A percentile compares a stretch with the other conserved stretches of the same genome.
Evolutionary conservation across 1,284 basidiomycete species (phyloP).

Genomic region (Heterobasidion occidentale): DNA sequence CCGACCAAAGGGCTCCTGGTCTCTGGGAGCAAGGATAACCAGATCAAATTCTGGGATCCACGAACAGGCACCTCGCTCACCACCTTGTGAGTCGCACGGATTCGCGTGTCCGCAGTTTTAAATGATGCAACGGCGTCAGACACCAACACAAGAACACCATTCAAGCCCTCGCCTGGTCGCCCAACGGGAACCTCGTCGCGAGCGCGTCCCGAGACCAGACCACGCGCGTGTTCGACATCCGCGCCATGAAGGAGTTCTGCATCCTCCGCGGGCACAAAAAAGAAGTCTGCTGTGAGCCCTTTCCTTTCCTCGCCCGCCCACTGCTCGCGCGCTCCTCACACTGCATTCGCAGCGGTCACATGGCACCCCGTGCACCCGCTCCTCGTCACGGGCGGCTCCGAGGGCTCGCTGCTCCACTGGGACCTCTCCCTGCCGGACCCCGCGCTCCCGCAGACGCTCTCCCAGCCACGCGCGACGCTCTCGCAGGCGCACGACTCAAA

Average conservation of each 20-base stretch:
- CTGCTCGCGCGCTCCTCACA: background rate
- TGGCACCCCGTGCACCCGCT: constrained; percentile 96
- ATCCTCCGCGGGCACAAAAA: constrained; percentile 93
- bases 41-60: constrained; percentile 99
- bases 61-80: constrained; percentile 81
- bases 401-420: constrained; percentile 92
- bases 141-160: constrained; percentile 98
- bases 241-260: constrained; percentile 93
- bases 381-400: constrained; percentile 89
- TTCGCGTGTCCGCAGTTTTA: background rate
- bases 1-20: constrained; percentile 92
- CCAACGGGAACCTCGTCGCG: constrained; percentile 88
- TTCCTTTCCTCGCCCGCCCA: background rate
- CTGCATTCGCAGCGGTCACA: constrained; percentile 54
- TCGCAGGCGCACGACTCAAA: constrained; percentile 95
- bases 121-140: constrained; percentile 28
- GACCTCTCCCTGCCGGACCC: constrained; percentile 46
- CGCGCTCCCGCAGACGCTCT: constrained; percentile 23
- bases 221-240: constrained; percentile 95
- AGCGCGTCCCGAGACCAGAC: constrained; percentile 93
- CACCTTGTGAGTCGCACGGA: constrained; percentile 55
- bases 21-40: constrained; percentile 94
- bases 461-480: constrained; percentile 68
- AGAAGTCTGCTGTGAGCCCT: constrained; percentile 87
- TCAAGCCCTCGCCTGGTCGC: constrained; percentile 88